phyloP scores from a whole-genome alignment of 2,329 filamentous ascomycete genomes.

The Microdochium trichocladiopsis region DNA sequence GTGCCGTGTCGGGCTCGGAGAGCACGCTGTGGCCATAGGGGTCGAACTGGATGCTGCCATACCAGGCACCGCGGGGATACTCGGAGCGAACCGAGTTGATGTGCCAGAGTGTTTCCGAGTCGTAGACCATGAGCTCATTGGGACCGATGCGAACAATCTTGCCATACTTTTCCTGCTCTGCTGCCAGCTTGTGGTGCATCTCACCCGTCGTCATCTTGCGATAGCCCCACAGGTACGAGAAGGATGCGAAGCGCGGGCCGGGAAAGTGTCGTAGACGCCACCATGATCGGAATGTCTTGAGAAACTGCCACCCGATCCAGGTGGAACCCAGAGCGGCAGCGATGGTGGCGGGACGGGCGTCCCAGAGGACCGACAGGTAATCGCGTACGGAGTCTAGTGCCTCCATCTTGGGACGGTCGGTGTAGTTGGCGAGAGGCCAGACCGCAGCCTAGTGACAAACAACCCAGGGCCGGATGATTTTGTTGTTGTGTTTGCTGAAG shows the following conservation, averaged over 20 bases:
- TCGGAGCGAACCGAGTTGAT: constrained; percentile 18
- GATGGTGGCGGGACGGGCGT: neutral
- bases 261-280: constrained; percentile 16
- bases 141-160: constrained; percentile 19
- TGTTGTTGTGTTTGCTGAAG: too few relatives aligned
- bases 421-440: neutral
- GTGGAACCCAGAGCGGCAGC: neutral
- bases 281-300: constrained; percentile 11
- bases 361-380: neutral
- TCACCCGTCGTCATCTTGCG: constrained; percentile 9
- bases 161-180: constrained; percentile 16
- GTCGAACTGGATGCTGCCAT: constrained; percentile 14
- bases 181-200: constrained; percentile 9
- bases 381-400: neutral
- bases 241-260: constrained; percentile 14
- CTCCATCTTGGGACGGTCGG: neutral
- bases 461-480: too few relatives aligned
- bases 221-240: constrained; percentile 18
- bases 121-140: constrained; percentile 15
- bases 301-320: constrained; percentile 7
- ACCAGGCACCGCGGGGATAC: constrained; percentile 18
- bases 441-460: neutral
- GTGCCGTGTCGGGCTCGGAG: constrained; percentile 12
- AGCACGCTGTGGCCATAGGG: constrained; percentile 16
- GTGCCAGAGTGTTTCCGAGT: constrained; percentile 14